Percentiles rank a stretch among this genome's conserved stretches.
Evolutionary conservation across 2,329 filamentous ascomycete genomes (phyloP).

Genomic region (Rhinocladiella mackenziei): DNA sequence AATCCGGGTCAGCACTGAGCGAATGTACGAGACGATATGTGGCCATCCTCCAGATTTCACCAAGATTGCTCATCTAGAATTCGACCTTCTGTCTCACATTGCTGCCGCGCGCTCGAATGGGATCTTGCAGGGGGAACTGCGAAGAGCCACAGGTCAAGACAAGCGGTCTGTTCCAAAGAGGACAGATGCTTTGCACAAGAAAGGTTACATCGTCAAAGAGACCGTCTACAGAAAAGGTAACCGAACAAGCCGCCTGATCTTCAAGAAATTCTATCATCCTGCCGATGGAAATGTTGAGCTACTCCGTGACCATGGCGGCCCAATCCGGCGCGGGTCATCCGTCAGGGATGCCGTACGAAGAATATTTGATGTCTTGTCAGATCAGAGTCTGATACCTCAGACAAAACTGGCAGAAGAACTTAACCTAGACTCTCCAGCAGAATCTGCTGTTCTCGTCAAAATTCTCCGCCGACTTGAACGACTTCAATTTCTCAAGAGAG

Average conservation of each 20-base stretch:
- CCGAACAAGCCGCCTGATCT: slow-evolving; percentile 55
- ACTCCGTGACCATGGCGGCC: slow-evolving; percentile 6
- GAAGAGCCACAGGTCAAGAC: slow-evolving; percentile 56
- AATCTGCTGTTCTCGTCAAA: slow-evolving; percentile 36
- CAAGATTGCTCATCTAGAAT: slow-evolving; percentile 53
- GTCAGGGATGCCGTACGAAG: slow-evolving; percentile 23
- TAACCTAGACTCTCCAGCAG: slow-evolving; percentile 9
- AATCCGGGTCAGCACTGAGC: slow-evolving; percentile 52
- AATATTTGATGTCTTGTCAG: slow-evolving; percentile 18
- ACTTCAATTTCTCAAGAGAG: slow-evolving; percentile 44
- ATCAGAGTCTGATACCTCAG: slow-evolving; percentile 16
- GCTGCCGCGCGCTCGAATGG: slow-evolving; percentile 52
- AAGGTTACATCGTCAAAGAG: slow-evolving; percentile 60
- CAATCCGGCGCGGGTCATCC: slow-evolving; percentile 4
- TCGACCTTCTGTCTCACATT: slow-evolving; percentile 56
- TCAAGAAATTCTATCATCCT: slow-evolving; percentile 46
- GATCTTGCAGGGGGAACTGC: slow-evolving; percentile 56
- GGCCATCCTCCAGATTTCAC: slow-evolving; percentile 56
- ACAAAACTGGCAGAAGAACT: slow-evolving; percentile 14
- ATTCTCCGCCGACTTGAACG: slow-evolving; percentile 44
- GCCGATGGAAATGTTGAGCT: too few relatives aligned
- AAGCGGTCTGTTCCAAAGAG: slow-evolving; percentile 61
- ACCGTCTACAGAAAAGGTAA: slow-evolving; percentile 46
- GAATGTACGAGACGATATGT: slow-evolving; percentile 58
- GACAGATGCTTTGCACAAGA: slow-evolving; percentile 53